Evolutionary conservation across 371 early-diverging fungal species (phyloP).

Genomic region (Mucor saturninus): DNA sequence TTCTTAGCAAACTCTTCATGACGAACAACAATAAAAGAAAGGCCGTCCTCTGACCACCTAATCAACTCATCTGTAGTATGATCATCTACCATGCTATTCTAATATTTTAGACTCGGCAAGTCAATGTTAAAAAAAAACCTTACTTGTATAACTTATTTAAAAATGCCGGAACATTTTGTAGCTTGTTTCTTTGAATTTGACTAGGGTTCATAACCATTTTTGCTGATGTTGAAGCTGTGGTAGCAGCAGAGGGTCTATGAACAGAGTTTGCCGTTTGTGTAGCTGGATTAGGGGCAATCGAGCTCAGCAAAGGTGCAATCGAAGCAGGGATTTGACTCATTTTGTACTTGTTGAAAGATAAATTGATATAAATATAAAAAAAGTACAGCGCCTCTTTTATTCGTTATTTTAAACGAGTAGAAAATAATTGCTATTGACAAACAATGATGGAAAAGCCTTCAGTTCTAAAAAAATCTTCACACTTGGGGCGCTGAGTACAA

Average conservation of each 20-base stretch:
- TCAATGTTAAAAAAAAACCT: slow-evolving; percentile 4
- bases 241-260: slow-evolving; percentile 4
- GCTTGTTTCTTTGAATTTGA: slow-evolving; percentile 37
- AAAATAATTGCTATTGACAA: too few relatives aligned
- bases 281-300: slow-evolving; percentile 21
- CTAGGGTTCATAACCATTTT: slow-evolving; percentile 30
- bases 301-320: slow-evolving; percentile 22
- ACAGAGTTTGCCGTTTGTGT: slow-evolving; percentile 4
- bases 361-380: too few relatives aligned
- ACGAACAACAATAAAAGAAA: slow-evolving; percentile 71
- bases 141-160: slow-evolving; percentile 87
- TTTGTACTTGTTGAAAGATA: not conserved
- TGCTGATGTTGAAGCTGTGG: slow-evolving; percentile 1
- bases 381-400: too few relatives aligned
- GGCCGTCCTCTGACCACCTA: slow-evolving; percentile 78
- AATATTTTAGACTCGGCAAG: not conserved
- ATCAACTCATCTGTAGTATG: slow-evolving; percentile 70
- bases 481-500: too few relatives aligned
- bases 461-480: too few relatives aligned
- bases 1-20: slow-evolving; percentile 85
- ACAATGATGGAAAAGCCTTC: too few relatives aligned
- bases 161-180: slow-evolving; percentile 83
- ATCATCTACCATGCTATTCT: slow-evolving; percentile 72
- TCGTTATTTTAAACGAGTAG: too few relatives aligned
- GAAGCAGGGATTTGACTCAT: slow-evolving; percentile 30